A percentile compares a stretch with the other conserved stretches of the same genome.
These are phyloP conservation scores for Talaromyces thailandensis DNA, from an alignment of 495 filamentous ascomycete species.

Conservation along the genomic window DNA sequence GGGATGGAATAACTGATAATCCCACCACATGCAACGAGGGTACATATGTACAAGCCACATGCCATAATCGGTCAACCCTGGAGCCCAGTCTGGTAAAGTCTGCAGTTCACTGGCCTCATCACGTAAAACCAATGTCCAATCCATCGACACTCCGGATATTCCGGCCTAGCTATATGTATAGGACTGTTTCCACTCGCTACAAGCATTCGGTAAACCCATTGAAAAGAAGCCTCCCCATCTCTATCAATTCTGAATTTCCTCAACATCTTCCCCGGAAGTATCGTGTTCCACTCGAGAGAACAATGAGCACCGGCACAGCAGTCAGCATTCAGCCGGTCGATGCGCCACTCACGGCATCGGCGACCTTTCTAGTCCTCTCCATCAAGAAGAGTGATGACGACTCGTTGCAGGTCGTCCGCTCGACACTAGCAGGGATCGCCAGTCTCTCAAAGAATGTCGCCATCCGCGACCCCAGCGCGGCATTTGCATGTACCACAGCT, in stretches of 20 bases:
- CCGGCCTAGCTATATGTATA: background rate
- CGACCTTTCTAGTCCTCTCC: constrained; percentile 44
- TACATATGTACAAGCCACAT: too few species aligned
- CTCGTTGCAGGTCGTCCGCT: constrained; percentile 31
- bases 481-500: constrained; percentile 45
- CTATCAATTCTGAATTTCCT: background rate
- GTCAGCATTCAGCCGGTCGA: constrained; percentile 34
- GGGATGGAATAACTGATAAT: too few species aligned
- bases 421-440: constrained; percentile 32
- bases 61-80: too few species aligned
- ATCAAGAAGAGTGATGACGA: constrained; percentile 21
- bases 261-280: background rate
- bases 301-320: constrained; percentile 6
- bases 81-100: too few species aligned
- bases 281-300: background rate
- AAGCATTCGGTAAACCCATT: background rate
- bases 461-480: constrained; percentile 39
- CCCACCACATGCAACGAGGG: too few species aligned
- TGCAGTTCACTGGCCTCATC: too few species aligned
- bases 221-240: background rate
- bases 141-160: background rate
- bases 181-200: background rate
- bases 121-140: background rate
- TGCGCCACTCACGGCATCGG: constrained; percentile 38
- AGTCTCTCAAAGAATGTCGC: constrained; percentile 45